Base-by-base conservation (phyloP, 805 yeast genomes). In the Candida tammaniensis region DNA sequence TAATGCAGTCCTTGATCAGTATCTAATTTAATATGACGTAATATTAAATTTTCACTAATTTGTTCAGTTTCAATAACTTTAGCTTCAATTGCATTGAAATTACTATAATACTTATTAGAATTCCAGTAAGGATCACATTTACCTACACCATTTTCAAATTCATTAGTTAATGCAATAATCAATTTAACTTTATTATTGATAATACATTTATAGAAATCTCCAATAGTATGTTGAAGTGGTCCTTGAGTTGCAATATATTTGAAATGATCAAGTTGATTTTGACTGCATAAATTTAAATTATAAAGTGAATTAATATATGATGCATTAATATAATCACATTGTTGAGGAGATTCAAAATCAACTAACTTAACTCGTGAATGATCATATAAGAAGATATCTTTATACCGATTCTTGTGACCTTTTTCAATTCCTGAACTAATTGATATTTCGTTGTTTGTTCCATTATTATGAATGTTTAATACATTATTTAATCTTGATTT, bases 331-430 rank as follows among this genome's bases (percentile, higher is more conserved):
- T 89, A 89, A 54, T 81, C 86, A 35, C 64, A 34, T 22, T 14
- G 8, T 8, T 27, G 13, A 2, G 24, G 22, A 3, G 17, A 2
- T 27, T 10, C 24, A 5, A 41, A 38, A 17, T 35, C 43, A 33
- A 43, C 49, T 30, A 86, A 61, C 39, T 74, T 75, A 9, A 91
- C 96, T 38, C 96, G 68, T 4, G 94, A 75, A 49, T 85, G 91
- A 52, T 86, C 94, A 57, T 76, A 89, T 4, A 95, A 88, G 50
- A 84, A 82, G 27, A 89, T 85, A 55, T 89, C 95, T 49, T 85
- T 83, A 64, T 89, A 89, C 40, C 98, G 63, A 57, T 89, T 87
- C 51, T 88, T 88, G 34, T 72, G 57, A 17, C 94, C 91, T 27
- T 79, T 69, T 56, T 87, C 95, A 26, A 88, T 79, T 5, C 96